These are phyloP conservation scores for Pueraria montana DNA, from an alignment of 306 rosid genomes.

Conservation along the genomic window DNA sequence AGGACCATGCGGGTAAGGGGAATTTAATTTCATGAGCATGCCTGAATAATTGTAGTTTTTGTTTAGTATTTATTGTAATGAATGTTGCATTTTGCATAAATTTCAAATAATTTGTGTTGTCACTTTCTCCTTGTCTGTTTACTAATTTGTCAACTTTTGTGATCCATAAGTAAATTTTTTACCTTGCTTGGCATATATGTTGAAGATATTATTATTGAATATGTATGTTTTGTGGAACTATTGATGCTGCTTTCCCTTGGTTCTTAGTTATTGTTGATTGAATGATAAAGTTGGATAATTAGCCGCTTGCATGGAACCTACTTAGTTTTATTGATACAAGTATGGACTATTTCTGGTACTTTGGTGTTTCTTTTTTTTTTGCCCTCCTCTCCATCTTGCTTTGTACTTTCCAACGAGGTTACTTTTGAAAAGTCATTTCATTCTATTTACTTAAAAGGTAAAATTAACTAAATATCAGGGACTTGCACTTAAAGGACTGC, in stretches of 20 bases:
- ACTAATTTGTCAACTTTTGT: not conserved
- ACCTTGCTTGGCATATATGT: constrained; percentile 9
- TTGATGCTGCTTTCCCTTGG: not conserved
- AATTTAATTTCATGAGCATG: constrained; percentile 16
- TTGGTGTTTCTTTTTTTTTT: not conserved
- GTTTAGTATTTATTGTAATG: not conserved
- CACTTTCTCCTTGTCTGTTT: not conserved
- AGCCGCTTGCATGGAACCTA: constrained; percentile 5
- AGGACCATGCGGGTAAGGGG: constrained; percentile 80
- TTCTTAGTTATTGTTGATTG: constrained; percentile 20
- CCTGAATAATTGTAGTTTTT: not conserved
- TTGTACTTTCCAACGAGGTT: constrained; percentile 1
- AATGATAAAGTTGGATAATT: constrained; percentile 27
- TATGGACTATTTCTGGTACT: constrained; percentile 5
- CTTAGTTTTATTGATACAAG: constrained; percentile 13
- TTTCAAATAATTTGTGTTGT: not conserved
- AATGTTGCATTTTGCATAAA: not conserved
- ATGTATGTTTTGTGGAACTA: constrained; percentile 5
- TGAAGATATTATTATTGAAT: not conserved
- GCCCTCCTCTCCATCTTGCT: not conserved
- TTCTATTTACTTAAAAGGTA: not conserved
- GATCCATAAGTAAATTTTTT: not conserved
- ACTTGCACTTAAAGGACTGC: constrained; percentile 9
- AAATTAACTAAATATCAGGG: not conserved
- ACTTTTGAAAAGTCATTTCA: not conserved